A percentile compares a stretch with the other conserved stretches of the same genome.
These are phyloP conservation scores for Colletotrichum gigasporum DNA, from an alignment of 2,329 filamentous ascomycete species.

Conservation along the genomic window DNA sequence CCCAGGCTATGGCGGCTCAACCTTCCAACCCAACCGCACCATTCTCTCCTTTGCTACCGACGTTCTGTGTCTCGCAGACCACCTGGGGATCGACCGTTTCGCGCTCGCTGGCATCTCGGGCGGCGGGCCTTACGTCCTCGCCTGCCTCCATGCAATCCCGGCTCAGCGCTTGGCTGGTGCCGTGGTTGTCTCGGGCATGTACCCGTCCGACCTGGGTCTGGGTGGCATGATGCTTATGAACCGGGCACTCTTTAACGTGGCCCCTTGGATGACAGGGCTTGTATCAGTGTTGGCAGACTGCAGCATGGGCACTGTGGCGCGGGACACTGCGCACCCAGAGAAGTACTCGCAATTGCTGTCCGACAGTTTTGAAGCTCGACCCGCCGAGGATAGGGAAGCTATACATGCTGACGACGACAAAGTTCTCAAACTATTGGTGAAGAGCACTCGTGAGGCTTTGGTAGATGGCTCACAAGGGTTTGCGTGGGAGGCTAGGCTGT, in stretches of 20 bases:
- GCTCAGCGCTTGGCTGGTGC: slow-evolving; percentile 12
- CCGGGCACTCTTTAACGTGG: slow-evolving; percentile 19
- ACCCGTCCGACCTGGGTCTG: slow-evolving; percentile 22
- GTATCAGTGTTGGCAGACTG: slow-evolving; percentile 16
- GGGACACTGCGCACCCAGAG: background rate
- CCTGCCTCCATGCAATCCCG: slow-evolving; percentile 43
- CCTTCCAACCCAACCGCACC: slow-evolving; percentile 41
- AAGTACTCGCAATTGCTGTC: background rate
- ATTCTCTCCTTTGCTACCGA: slow-evolving; percentile 46
- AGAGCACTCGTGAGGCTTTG: background rate
- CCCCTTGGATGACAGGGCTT: slow-evolving; percentile 8
- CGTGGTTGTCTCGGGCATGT: slow-evolving; percentile 32
- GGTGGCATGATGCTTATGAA: slow-evolving; percentile 30
- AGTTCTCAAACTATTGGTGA: background rate
- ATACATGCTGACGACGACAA: background rate
- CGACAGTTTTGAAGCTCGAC: slow-evolving; percentile 10
- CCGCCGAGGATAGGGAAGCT: slow-evolving; percentile 36
- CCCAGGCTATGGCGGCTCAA: slow-evolving; percentile 52
- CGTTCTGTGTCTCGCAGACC: slow-evolving; percentile 40
- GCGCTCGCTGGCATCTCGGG: slow-evolving; percentile 46
- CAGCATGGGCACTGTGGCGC: background rate
- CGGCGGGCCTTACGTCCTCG: slow-evolving; percentile 48
- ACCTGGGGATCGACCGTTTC: slow-evolving; percentile 38
- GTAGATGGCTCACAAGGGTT: background rate
- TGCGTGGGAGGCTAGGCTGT: slow-evolving; percentile 18